Evolutionary conservation across 257 asterid species (phyloP).

Genomic region (Primulina tabacum): DNA sequence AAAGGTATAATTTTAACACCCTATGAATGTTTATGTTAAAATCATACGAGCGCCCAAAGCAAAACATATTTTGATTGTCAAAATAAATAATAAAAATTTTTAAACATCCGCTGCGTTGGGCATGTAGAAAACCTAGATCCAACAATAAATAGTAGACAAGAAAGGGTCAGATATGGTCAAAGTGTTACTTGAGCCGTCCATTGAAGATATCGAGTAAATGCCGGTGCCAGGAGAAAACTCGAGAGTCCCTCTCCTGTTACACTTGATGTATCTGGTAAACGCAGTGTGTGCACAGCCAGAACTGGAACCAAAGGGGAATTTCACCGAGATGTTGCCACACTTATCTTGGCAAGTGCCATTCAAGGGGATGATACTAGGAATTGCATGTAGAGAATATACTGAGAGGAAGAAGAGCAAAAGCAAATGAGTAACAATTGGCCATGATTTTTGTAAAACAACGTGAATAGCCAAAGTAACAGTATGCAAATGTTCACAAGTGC

Average conservation of each 20-base stretch:
- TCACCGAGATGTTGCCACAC: conserved; percentile 47
- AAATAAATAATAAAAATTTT: too few species aligned
- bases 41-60: too few species aligned
- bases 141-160: conserved; percentile 82
- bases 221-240: conserved; percentile 45
- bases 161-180: conserved; percentile 47
- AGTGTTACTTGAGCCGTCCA: conserved; percentile 48
- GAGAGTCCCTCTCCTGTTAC: conserved; percentile 36
- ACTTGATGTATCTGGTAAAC: conserved; percentile 46
- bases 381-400: conserved; percentile 29
- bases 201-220: conserved; percentile 44
- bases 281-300: conserved; percentile 56
- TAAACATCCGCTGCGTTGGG: too few species aligned
- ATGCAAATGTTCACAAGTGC: neutral
- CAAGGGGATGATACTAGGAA: conserved; percentile 47
- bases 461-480: conserved; percentile 16
- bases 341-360: conserved; percentile 40
- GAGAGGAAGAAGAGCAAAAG: conserved; percentile 30
- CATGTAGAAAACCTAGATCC: too few species aligned
- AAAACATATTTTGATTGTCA: too few species aligned
- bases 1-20: too few species aligned
- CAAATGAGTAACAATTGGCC: conserved; percentile 4
- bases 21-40: too few species aligned
- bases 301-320: conserved; percentile 60
- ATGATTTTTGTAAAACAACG: conserved; percentile 23